Conservation (phyloP, 2,329 filamentous ascomycete genomes). For the Cryoendolithus antarcticus region DNA sequence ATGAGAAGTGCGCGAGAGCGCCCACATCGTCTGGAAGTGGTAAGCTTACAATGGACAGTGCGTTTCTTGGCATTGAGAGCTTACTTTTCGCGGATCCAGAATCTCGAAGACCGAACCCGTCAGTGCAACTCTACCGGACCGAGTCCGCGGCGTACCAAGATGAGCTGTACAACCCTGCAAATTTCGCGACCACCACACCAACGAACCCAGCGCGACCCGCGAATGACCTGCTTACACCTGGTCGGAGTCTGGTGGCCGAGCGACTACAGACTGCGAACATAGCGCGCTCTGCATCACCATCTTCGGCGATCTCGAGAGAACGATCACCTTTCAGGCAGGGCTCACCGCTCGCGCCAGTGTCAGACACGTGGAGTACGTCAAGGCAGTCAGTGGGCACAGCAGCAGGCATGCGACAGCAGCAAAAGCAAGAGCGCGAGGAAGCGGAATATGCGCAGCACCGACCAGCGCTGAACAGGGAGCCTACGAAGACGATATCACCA, state of each 20-base stretch:
- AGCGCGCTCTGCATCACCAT: conserved; percentile 47
- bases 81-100: conserved; percentile 52
- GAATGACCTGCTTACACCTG: conserved; percentile 38
- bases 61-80: conserved; percentile 41
- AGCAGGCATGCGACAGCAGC: conserved; percentile 48
- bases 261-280: conserved; percentile 68
- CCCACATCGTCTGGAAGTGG: conserved; percentile 42
- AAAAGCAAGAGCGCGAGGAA: conserved; percentile 49
- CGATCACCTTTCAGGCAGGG: conserved; percentile 71
- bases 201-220: conserved; percentile 48
- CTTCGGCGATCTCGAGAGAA: conserved; percentile 44
- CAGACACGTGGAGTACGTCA: conserved; percentile 28
- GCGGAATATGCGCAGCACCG: conserved; percentile 22
- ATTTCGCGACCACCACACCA: conserved; percentile 47
- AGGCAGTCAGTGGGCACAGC: conserved; percentile 40
- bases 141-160: conserved; percentile 78
- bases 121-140: conserved; percentile 58
- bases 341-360: conserved; percentile 37
- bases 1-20: conserved; percentile 27
- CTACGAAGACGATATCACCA: conserved; percentile 76
- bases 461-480: conserved; percentile 22
- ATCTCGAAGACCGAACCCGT: conserved; percentile 44
- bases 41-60: conserved; percentile 31
- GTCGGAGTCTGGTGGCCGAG: conserved; percentile 56
- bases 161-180: conserved; percentile 67